phyloP scores from a whole-genome alignment of 352 stramenopile species.

The Pythium utonaiense region DNA sequence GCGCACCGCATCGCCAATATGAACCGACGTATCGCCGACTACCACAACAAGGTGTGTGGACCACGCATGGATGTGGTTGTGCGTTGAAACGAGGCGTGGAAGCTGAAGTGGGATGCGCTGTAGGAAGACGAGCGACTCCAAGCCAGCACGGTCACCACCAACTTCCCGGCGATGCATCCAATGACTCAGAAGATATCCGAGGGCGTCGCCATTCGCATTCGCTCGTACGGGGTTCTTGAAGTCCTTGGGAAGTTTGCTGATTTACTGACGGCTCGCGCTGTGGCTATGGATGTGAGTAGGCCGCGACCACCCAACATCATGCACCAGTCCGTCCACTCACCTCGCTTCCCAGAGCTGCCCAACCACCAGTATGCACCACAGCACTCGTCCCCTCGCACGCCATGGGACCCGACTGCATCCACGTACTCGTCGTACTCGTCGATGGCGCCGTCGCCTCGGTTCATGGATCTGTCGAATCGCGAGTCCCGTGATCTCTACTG shows the following conservation, averaged over 20 bases:
- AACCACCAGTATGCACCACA: not conserved
- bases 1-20: slow-evolving; percentile 70
- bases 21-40: slow-evolving; percentile 79
- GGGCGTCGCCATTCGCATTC: slow-evolving; percentile 57
- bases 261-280: not conserved
- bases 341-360: slow-evolving; percentile 18
- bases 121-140: slow-evolving; percentile 66
- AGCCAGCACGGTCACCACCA: slow-evolving; percentile 59
- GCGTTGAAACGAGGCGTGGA: too few relatives aligned
- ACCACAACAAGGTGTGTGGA: slow-evolving; percentile 53
- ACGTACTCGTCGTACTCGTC: slow-evolving; percentile 16
- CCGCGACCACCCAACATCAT: slow-evolving; percentile 61
- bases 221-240: slow-evolving; percentile 61
- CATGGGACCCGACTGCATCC: slow-evolving; percentile 20
- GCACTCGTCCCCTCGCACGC: not conserved
- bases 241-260: not conserved
- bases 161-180: slow-evolving; percentile 82
- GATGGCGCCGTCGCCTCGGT: slow-evolving; percentile 14
- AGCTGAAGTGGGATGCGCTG: not conserved
- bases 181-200: slow-evolving; percentile 65
- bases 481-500: slow-evolving; percentile 60
- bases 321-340: slow-evolving; percentile 30
- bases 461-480: slow-evolving; percentile 45
- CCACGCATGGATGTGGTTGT: too few relatives aligned
- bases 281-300: slow-evolving; percentile 26